These are phyloP conservation scores for Solanum piurae DNA, from an alignment of 257 asterid species.

Conservation along the genomic window DNA sequence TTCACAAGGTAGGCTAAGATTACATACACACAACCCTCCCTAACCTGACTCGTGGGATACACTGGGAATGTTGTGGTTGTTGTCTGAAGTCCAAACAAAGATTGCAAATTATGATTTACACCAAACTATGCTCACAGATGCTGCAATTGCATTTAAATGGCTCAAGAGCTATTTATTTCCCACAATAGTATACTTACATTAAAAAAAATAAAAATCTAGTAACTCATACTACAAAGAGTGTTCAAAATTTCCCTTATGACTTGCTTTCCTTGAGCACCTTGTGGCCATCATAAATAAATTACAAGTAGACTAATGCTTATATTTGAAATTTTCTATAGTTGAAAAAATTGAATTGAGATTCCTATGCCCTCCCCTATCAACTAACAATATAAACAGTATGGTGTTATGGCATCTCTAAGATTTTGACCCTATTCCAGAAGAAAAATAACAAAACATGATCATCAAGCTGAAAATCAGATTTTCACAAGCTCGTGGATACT, in stretches of 20 bases:
- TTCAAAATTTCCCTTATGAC: neutral
- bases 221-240: neutral
- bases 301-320: slow-evolving; percentile 2
- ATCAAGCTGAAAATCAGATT: neutral
- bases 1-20: neutral
- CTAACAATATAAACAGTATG: slow-evolving; percentile 24
- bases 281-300: neutral
- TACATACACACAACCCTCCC: neutral
- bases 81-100: neutral
- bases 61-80: neutral
- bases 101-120: neutral
- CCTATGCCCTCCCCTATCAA: slow-evolving; percentile 15
- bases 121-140: neutral
- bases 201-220: neutral
- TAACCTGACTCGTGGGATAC: neutral
- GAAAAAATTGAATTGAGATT: slow-evolving; percentile 9
- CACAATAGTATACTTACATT: neutral
- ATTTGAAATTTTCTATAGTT: slow-evolving; percentile 1
- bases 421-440: neutral
- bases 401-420: neutral
- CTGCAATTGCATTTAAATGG: neutral
- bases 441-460: neutral
- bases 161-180: neutral
- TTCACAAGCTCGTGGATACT: neutral
- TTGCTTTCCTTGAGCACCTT: neutral